Evolutionary conservation across 257 asterid species (phyloP).

Genomic region (Rubia yunnanensis): DNA sequence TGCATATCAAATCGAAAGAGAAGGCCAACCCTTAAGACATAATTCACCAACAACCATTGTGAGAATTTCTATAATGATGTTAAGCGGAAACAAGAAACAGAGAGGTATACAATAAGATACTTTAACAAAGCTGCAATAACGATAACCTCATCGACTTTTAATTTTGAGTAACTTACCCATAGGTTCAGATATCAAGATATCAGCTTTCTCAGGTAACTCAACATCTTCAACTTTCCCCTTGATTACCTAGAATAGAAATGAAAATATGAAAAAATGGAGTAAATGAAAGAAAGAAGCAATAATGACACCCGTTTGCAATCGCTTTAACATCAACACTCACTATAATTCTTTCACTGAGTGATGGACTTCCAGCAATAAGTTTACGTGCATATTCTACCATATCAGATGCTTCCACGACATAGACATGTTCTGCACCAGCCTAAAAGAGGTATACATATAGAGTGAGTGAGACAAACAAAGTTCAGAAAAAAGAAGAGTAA

Average conservation of each 20-base stretch:
- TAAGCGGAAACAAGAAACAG: background rate
- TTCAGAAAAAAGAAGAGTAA: background rate
- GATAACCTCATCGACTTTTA: background rate
- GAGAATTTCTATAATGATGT: background rate
- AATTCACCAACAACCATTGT: background rate
- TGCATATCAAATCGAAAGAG: background rate
- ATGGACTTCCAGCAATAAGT: constrained; percentile 88
- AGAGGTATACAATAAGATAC: background rate
- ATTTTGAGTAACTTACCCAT: constrained; percentile 59
- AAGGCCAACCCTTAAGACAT: background rate
- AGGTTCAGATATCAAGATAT: constrained; percentile 94
- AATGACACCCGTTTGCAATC: constrained; percentile 6
- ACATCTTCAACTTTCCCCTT: constrained; percentile 96
- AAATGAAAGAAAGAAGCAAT: constrained; percentile 4
- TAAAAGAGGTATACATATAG: constrained; percentile 12
- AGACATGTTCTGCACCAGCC: constrained; percentile 99
- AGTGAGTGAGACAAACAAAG: background rate
- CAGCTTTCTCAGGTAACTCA: constrained; percentile 92
- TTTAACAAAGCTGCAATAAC: background rate
- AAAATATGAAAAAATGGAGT: constrained; percentile 10
- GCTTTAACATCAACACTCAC: constrained; percentile 32
- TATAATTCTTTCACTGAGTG: constrained; percentile 62
- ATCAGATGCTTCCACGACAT: constrained; percentile 99
- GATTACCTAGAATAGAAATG: constrained; percentile 51
- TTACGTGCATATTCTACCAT: constrained; percentile 89